These are phyloP conservation scores for Aspergillus sp. DNA, from an alignment of 2,329 filamentous ascomycete species.

Conservation along the genomic window DNA sequence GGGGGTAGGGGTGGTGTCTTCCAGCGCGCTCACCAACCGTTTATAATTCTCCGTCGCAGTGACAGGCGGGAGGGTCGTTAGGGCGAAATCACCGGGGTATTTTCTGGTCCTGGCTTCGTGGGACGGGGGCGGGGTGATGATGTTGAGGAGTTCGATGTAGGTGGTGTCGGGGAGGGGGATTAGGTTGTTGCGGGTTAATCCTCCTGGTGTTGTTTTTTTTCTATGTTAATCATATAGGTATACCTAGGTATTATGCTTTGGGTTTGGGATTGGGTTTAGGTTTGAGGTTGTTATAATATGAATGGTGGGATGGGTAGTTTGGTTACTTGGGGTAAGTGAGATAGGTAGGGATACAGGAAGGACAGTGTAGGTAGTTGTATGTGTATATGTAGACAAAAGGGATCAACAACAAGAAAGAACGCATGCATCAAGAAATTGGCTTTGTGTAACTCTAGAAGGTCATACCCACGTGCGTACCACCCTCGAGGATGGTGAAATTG, in stretches of 20 bases:
- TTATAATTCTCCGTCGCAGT: conserved; percentile 8
- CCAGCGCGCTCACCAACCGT: conserved; percentile 7
- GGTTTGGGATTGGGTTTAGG: not conserved
- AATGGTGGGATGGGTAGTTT: too few species aligned
- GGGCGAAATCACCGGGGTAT: conserved; percentile 13
- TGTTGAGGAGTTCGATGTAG: conserved; percentile 14
- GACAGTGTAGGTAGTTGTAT: not conserved
- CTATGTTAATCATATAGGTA: too few species aligned
- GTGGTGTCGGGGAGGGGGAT: conserved; percentile 13
- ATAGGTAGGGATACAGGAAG: too few species aligned
- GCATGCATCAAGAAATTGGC: too few species aligned
- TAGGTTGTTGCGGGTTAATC: conserved; percentile 13
- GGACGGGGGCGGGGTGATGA: conserved; percentile 11
- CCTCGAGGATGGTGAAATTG: conserved; percentile 13
- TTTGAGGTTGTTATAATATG: not conserved
- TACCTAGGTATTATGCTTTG: not conserved
- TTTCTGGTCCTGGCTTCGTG: not conserved
- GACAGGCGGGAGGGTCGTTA: conserved; percentile 5
- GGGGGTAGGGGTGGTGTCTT: too few species aligned
- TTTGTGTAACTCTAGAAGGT: not conserved
- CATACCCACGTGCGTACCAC: not conserved
- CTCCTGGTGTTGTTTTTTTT: not conserved
- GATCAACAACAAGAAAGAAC: too few species aligned
- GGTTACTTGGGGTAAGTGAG: too few species aligned
- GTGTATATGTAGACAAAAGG: not conserved